phyloP scores from a whole-genome alignment of 2,329 filamentous ascomycete species.

The Paecilomyces fulvus region DNA sequence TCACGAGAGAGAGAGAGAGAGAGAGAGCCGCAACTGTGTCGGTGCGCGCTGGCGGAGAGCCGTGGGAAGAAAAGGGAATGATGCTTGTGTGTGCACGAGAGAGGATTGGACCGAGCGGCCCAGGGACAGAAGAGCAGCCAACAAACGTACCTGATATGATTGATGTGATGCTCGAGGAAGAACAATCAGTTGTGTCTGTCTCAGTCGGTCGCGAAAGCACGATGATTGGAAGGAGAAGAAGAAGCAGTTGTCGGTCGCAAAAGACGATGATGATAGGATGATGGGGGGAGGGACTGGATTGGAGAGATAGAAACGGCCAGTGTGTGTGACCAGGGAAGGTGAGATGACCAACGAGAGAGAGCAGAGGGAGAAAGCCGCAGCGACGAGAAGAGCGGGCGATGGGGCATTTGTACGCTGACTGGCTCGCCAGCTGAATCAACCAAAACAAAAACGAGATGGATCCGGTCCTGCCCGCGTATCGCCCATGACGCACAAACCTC shows the following conservation, averaged over 20 bases:
- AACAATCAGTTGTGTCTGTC: background rate
- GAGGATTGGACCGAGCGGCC: background rate
- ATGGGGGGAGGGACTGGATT: background rate
- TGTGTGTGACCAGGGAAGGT: slow-evolving; percentile 14
- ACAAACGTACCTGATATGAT: too few species aligned
- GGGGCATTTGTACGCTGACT: slow-evolving; percentile 34
- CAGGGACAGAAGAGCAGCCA: background rate
- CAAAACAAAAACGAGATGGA: background rate
- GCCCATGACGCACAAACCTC: background rate
- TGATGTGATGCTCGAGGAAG: background rate
- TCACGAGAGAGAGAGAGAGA: too few species aligned
- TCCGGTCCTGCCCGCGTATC: background rate
- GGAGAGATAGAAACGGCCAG: background rate
- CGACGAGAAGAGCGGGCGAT: slow-evolving; percentile 28
- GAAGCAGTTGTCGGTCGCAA: too few species aligned
- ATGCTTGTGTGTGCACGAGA: background rate
- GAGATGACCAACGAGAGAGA: slow-evolving; percentile 34
- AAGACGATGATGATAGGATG: slow-evolving; percentile 12
- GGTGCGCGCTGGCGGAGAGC: background rate
- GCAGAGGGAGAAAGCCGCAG: slow-evolving; percentile 28
- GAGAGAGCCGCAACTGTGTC: background rate
- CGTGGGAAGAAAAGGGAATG: background rate
- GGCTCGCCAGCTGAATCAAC: slow-evolving; percentile 11
- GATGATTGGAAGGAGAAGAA: too few species aligned
- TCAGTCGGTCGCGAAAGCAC: too few species aligned